Conservation (phyloP, 495 filamentous ascomycete species). For the Podospora anserina region DNA sequence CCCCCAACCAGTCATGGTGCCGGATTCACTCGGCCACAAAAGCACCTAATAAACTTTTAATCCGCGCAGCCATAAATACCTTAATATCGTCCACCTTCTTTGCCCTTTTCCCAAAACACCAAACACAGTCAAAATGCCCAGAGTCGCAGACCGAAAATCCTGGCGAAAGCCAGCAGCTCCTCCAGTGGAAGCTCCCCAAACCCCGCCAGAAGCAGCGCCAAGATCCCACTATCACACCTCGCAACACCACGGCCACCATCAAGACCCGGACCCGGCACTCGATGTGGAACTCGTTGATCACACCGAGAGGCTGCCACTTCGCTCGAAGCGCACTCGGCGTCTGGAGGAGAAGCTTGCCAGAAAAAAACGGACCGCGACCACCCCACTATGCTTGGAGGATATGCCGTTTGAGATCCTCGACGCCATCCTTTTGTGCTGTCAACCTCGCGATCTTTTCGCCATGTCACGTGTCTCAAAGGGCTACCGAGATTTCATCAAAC, state of each 20-base stretch:
- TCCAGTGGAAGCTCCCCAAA: not conserved
- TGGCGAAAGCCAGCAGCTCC: not conserved
- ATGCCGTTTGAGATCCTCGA: slow-evolving; percentile 50
- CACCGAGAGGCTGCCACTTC: not conserved
- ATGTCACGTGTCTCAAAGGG: slow-evolving; percentile 36
- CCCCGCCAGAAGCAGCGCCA: not conserved
- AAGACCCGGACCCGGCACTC: not conserved
- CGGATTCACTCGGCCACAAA: too few relatives aligned
- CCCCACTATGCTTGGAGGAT: slow-evolving; percentile 32
- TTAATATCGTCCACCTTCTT: not conserved
- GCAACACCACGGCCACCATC: too few relatives aligned
- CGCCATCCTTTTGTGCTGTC: slow-evolving; percentile 41
- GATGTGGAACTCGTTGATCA: not conserved
- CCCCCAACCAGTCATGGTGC: too few relatives aligned
- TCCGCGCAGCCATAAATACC: too few relatives aligned
- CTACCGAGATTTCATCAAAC: slow-evolving; percentile 31
- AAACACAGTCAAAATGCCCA: not conserved
- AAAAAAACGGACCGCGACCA: not conserved
- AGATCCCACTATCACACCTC: not conserved
- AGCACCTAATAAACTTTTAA: too few relatives aligned
- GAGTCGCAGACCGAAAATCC: slow-evolving; percentile 13
- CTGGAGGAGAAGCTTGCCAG: not conserved
- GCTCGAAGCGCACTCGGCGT: not conserved
- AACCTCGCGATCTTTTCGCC: slow-evolving; percentile 48
- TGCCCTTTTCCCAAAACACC: not conserved